These are phyloP conservation scores for Plasmodium billcollinsi DNA, from an alignment of 169 alveolate genomes.

Conservation along the genomic window DNA sequence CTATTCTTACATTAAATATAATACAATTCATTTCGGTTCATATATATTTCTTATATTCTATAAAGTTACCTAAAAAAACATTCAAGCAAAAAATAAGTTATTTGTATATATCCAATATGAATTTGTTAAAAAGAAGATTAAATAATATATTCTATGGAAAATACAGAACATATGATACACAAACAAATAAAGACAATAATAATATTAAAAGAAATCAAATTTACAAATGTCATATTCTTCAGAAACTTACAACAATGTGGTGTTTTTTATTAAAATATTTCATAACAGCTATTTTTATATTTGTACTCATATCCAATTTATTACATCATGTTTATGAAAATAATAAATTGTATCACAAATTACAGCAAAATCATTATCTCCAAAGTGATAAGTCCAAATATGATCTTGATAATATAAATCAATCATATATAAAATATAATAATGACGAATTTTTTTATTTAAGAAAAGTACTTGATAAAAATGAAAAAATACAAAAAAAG, in stretches of 20 bases:
- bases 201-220: background rate
- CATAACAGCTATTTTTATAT: slow-evolving; percentile 31
- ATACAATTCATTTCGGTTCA: slow-evolving; percentile 13
- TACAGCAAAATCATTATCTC: no score
- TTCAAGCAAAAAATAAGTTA: slow-evolving; percentile 20
- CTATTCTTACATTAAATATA: background rate
- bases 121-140: slow-evolving; percentile 18
- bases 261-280: slow-evolving; percentile 49
- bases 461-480: no score
- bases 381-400: no score
- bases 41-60: background rate
- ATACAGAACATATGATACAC: slow-evolving; percentile 2
- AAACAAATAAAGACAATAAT: background rate
- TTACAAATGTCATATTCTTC: background rate
- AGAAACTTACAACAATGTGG: slow-evolving; percentile 39
- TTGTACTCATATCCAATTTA: slow-evolving; percentile 13
- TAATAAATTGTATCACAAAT: no score
- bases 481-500: no score
- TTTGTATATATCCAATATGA: slow-evolving; percentile 33
- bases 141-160: slow-evolving; percentile 69
- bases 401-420: no score
- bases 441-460: no score
- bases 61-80: background rate
- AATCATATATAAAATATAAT: no score
- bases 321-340: slow-evolving; percentile 11